Evolutionary conservation across 176 grass and related monocot species (phyloP).

Genomic region (Phoenix roebelenii): DNA sequence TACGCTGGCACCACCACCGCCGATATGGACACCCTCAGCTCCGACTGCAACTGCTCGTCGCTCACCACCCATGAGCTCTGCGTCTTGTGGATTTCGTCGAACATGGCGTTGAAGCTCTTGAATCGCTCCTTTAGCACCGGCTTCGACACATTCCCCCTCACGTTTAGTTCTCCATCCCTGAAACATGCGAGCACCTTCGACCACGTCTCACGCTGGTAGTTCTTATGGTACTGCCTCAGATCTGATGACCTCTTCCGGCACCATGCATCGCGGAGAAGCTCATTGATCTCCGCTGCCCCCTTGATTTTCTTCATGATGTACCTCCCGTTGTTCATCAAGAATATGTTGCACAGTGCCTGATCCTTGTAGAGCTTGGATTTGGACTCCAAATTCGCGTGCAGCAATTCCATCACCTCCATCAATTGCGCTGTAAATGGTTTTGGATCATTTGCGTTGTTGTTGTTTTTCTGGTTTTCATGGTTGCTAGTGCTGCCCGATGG

Average conservation of each 20-base stretch:
- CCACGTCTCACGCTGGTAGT: slow-evolving; percentile 24
- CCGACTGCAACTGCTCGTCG: slow-evolving; percentile 10
- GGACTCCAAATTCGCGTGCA: slow-evolving; percentile 4
- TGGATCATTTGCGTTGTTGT: too few species aligned
- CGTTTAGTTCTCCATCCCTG: slow-evolving; percentile 7
- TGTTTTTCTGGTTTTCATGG: too few species aligned
- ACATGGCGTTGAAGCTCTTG: slow-evolving; percentile 4
- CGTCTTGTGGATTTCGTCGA: slow-evolving; percentile 15
- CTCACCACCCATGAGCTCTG: slow-evolving; percentile 19
- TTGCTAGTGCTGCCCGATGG: too few species aligned
- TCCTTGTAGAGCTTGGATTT: slow-evolving; percentile 21
- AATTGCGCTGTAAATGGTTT: not conserved
- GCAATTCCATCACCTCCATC: slow-evolving; percentile 3
- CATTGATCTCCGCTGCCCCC: too few species aligned
- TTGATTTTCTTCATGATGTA: slow-evolving; percentile 3
- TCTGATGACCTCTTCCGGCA: slow-evolving; percentile 7
- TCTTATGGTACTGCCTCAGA: slow-evolving; percentile 21
- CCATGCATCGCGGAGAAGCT: slow-evolving; percentile 5
- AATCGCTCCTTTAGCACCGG: slow-evolving; percentile 8
- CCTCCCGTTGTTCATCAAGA: slow-evolving; percentile 19
- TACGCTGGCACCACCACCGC: slow-evolving; percentile 2
- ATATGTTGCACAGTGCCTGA: slow-evolving; percentile 9
- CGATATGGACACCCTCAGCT: slow-evolving; percentile 6
- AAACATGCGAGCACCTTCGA: slow-evolving; percentile 13
- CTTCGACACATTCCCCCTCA: not conserved